Evolutionary conservation across 2,329 filamentous ascomycete genomes (phyloP).

Genomic region (Penicillium sp.): DNA sequence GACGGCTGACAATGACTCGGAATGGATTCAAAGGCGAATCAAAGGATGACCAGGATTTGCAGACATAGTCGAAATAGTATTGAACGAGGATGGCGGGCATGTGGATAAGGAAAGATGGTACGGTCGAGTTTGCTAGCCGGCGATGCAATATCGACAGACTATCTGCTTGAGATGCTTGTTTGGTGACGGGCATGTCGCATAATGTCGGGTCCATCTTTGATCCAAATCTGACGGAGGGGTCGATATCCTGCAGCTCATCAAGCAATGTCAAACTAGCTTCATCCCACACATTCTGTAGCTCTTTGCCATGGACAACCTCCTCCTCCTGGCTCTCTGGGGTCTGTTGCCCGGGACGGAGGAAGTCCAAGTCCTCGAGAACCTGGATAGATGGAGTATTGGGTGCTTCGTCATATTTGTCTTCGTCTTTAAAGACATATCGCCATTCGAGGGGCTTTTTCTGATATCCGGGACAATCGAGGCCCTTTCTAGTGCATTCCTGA

Average conservation of each 20-base stretch:
- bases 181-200: conserved; percentile 3
- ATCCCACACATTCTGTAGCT: conserved; percentile 16
- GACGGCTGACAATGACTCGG: conserved; percentile 23
- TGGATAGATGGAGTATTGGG: neutral
- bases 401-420: conserved; percentile 8
- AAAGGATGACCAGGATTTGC: conserved; percentile 30
- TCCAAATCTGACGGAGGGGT: conserved; percentile 10
- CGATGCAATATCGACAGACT: conserved; percentile 24
- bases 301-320: conserved; percentile 2
- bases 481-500: conserved; percentile 24
- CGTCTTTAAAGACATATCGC: conserved; percentile 26
- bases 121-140: conserved; percentile 19
- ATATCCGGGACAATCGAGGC: conserved; percentile 25
- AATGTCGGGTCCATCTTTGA: conserved; percentile 3
- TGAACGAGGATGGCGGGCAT: conserved; percentile 28
- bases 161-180: conserved; percentile 9
- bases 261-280: conserved; percentile 17
- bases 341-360: neutral
- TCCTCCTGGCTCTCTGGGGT: conserved; percentile 1
- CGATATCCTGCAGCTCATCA: conserved; percentile 22
- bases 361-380: neutral
- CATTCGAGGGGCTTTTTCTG: conserved; percentile 26
- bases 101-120: conserved; percentile 27
- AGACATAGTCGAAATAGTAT: conserved; percentile 29
- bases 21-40: conserved; percentile 29